Conservation (phyloP, 768 basidiomycete species). For the Candolleomyces aberdarensis region DNA sequence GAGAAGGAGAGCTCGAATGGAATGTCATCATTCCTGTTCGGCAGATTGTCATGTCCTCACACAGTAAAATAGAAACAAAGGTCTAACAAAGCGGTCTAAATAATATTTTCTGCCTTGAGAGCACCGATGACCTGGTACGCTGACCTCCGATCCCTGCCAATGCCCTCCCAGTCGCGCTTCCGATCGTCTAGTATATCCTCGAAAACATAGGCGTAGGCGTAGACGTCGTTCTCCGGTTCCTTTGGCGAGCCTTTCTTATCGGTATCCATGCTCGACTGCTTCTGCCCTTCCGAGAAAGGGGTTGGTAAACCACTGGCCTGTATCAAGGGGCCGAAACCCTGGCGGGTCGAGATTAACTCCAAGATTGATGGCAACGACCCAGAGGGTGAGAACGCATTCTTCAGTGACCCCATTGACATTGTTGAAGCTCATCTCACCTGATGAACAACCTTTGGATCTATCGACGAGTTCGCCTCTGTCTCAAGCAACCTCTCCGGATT, state of each 20-base stretch:
- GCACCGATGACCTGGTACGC: constrained; percentile 80
- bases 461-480: no score
- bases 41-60: no score
- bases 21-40: no score
- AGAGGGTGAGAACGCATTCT: no score
- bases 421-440: no score
- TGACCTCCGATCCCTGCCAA: constrained; percentile 75
- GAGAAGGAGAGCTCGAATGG: not conserved
- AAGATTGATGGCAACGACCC: no score
- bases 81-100: constrained; percentile 25
- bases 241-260: constrained; percentile 17
- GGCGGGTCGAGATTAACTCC: no score
- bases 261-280: constrained; percentile 2
- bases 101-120: constrained; percentile 66
- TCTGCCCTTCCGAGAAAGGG: not conserved
- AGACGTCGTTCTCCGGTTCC: constrained; percentile 40
- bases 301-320: no score
- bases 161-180: constrained; percentile 69
- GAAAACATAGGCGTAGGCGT: constrained; percentile 58
- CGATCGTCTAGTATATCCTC: constrained; percentile 47
- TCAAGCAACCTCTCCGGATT: constrained; percentile 43
- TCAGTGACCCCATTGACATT: no score
- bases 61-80: not conserved
- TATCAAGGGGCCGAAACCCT: no score
- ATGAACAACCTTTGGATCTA: no score